phyloP scores from a whole-genome alignment of 306 rosid species.

The Lupinus albus region DNA sequence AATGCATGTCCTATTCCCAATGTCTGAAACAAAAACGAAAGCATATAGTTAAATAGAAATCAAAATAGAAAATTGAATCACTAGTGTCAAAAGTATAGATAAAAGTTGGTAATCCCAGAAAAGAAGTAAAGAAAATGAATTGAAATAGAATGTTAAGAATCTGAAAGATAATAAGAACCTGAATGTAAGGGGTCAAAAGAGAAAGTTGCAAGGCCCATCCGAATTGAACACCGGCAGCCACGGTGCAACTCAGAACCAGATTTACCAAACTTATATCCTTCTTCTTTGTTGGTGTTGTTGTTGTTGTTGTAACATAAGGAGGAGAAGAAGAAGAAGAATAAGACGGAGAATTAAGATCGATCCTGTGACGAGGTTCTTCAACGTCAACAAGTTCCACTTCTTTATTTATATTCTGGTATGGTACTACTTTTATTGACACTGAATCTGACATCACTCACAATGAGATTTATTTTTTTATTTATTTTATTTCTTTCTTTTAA shows the following conservation, averaged over 20 bases:
- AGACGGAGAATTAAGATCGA: conserved; percentile 56
- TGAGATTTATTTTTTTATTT: no score
- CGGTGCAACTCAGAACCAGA: conserved; percentile 84
- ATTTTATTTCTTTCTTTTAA: no score
- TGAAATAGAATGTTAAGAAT: no score
- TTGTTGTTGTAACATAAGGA: conserved; percentile 27
- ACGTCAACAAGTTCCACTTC: conserved; percentile 73
- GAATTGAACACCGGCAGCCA: conserved; percentile 97
- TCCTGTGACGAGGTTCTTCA: conserved; percentile 50
- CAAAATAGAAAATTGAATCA: neutral
- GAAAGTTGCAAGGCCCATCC: conserved; percentile 99
- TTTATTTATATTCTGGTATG: conserved; percentile 72
- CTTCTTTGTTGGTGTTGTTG: neutral
- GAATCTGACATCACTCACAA: conserved; percentile 51
- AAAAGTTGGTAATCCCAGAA: no score
- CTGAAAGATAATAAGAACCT: conserved; percentile 52
- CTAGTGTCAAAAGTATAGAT: no score
- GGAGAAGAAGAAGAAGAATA: conserved; percentile 12
- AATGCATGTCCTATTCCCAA: conserved; percentile 96
- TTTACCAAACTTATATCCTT: conserved; percentile 46
- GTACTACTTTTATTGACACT: conserved; percentile 70
- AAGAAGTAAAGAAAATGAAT: no score
- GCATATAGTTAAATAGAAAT: conserved; percentile 33
- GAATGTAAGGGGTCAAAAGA: conserved; percentile 87
- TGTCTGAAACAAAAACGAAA: conserved; percentile 67